These are phyloP conservation scores for Eleusine indica DNA, from an alignment of 176 grass and related monocot species.

Conservation along the genomic window DNA sequence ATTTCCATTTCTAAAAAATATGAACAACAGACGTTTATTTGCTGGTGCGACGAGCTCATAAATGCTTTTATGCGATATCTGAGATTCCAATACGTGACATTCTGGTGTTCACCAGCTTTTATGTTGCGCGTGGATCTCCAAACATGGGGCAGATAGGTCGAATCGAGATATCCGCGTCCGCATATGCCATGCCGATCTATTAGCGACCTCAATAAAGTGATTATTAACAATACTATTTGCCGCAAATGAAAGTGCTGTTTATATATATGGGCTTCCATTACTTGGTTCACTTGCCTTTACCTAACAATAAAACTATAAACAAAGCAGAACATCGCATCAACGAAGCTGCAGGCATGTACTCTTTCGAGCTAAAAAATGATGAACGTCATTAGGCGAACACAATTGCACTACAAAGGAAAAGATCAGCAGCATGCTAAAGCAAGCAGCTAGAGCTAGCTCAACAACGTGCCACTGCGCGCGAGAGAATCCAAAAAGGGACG, in stretches of 20 bases:
- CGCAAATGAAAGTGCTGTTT: neutral
- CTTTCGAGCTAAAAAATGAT: conserved; percentile 1
- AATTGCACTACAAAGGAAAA: too few species aligned
- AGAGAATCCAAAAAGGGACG: conserved; percentile 79
- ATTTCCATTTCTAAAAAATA: too few species aligned
- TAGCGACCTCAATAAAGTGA: neutral
- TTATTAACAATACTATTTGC: neutral
- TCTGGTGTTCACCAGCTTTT: neutral
- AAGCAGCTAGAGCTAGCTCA: conserved; percentile 2
- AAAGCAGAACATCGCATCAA: conserved; percentile 19
- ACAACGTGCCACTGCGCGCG: conserved; percentile 33
- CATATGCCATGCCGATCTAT: conserved; percentile 13
- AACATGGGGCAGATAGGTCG: neutral
- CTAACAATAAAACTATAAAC: neutral
- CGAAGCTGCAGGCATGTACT: neutral
- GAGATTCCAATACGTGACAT: neutral
- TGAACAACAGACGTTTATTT: too few species aligned
- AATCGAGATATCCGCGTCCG: conserved; percentile 26
- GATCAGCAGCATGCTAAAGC: neutral
- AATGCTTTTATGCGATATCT: neutral
- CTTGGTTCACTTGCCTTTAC: neutral
- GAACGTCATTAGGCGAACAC: too few species aligned
- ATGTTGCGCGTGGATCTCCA: too few species aligned
- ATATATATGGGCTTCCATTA: neutral
- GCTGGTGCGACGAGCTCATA: too few species aligned